Evolutionary conservation across 2,329 filamentous ascomycete genomes (phyloP), one percentile per base, ranked within the genome.

Genomic region (Beauveria scarabaeidicola): DNA sequence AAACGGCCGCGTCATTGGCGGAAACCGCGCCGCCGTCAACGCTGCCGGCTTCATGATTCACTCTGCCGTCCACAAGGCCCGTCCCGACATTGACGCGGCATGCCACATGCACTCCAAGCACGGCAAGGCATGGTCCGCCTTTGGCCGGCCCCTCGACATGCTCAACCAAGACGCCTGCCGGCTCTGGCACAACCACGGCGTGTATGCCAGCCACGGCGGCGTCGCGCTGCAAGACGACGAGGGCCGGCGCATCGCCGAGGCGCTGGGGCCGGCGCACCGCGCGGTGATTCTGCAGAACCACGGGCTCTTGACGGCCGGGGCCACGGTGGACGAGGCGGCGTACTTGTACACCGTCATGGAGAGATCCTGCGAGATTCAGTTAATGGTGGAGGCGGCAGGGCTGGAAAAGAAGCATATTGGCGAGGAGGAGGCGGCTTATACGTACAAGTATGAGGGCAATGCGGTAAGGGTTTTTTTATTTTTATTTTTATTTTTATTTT

Each of bases 251-350:
- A 83, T 91, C 63, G 87, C 87, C 2, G 74, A 74, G 11, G 81
- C 86, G 0, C 74, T 91, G 1, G 87, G 87, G 0, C 61, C 65
- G 27, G 70, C 75, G 0, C 81, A 81, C 64, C 87, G 80, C 69
- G 86, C 79, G 1, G 78, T 83, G 63, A 84, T 90, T 51, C 73
- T 90, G 54, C 77, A 86, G 64, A 91, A 90, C 69, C 88, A 91
- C 71, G 88, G 88, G 0, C 73, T 91, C 40, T 71, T 91, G 54
- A 89, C 86, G 0, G 87, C 89, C 0, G 88, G 88, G 4, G 67
- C 71, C 7, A 91, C 88, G 0, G 87, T 91, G 2, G 88, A 91
- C 67, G 88, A 91, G 71, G 88, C 88, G 1, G 84, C 84, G 0
- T 91, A 86, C 69, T 70, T 90, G 55, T 88, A 89, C 68, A 84